These are phyloP conservation scores for Mortierella sp. DNA, from an alignment of 371 early-diverging fungal species.

Conservation along the genomic window DNA sequence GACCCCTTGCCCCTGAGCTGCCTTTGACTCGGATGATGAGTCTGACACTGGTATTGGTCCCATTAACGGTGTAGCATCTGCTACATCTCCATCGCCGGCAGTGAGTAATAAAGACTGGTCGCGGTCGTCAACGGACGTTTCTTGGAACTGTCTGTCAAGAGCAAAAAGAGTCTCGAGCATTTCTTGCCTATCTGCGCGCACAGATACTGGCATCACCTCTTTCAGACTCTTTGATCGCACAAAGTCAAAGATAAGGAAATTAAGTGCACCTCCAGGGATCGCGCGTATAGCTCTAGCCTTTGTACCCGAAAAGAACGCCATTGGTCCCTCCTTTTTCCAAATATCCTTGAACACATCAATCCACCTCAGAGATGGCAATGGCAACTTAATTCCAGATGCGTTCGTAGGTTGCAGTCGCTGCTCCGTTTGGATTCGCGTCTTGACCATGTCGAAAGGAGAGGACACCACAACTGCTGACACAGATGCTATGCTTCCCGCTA, in stretches of 20 bases:
- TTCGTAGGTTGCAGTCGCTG: conserved; percentile 38
- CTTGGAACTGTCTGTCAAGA: conserved; percentile 28
- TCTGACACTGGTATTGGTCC: neutral
- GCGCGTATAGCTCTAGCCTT: conserved; percentile 40
- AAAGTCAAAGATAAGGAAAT: conserved; percentile 52
- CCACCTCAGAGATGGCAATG: conserved; percentile 38
- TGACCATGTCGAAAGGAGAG: conserved; percentile 43
- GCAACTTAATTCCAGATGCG: conserved; percentile 39
- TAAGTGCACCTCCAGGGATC: conserved; percentile 48
- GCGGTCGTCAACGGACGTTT: neutral
- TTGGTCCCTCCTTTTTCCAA: conserved; percentile 37
- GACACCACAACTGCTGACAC: conserved; percentile 40
- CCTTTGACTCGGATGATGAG: neutral
- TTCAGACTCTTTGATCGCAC: conserved; percentile 43
- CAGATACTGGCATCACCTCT: conserved; percentile 8
- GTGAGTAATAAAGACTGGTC: conserved; percentile 1
- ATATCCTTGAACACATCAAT: conserved; percentile 39
- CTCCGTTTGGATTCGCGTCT: conserved; percentile 51
- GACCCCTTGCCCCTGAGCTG: neutral
- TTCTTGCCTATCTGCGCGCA: conserved; percentile 16
- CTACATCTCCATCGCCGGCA: neutral
- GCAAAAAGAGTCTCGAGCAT: conserved; percentile 31
- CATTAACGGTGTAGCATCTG: neutral
- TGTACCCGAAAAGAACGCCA: conserved; percentile 47
- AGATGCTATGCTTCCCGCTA: conserved; percentile 45